These are phyloP conservation scores for Amyloporia xantha DNA, from an alignment of 768 basidiomycete species.

Conservation along the genomic window DNA sequence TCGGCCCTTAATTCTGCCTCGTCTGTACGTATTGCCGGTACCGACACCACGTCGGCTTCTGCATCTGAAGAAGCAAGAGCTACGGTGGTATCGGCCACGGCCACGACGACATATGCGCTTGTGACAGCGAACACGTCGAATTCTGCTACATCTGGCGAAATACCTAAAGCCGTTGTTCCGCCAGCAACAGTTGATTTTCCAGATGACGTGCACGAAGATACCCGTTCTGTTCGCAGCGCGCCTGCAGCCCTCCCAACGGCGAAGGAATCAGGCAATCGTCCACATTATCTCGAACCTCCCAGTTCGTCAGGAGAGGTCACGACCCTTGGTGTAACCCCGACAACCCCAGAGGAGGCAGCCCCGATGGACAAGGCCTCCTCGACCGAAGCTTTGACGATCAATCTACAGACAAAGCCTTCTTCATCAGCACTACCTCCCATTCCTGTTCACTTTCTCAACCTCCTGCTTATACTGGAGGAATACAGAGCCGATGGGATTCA, in stretches of 20 bases:
- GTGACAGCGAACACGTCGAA: neutral
- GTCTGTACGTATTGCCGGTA: neutral
- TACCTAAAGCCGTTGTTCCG: too few relatives aligned
- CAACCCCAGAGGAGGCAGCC: neutral
- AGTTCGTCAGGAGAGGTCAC: too few relatives aligned
- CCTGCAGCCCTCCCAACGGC: too few relatives aligned
- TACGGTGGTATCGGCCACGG: neutral
- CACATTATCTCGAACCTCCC: too few relatives aligned
- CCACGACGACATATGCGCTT: neutral
- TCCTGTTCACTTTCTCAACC: neutral
- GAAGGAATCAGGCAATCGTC: neutral
- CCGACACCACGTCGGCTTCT: neutral
- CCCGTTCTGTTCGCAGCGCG: neutral
- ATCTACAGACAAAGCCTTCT: neutral
- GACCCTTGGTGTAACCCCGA: neutral
- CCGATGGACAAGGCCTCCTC: neutral
- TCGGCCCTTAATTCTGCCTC: neutral
- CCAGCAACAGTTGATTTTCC: neutral
- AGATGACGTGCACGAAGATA: neutral
- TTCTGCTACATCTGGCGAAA: neutral
- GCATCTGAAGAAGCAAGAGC: too few relatives aligned
- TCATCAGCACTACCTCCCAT: neutral
- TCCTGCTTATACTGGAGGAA: neutral
- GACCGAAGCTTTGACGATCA: neutral
- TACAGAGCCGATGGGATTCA: neutral